phyloP scores from a whole-genome alignment of 2,329 filamentous ascomycete species.

The Fusarium ramigenum region DNA sequence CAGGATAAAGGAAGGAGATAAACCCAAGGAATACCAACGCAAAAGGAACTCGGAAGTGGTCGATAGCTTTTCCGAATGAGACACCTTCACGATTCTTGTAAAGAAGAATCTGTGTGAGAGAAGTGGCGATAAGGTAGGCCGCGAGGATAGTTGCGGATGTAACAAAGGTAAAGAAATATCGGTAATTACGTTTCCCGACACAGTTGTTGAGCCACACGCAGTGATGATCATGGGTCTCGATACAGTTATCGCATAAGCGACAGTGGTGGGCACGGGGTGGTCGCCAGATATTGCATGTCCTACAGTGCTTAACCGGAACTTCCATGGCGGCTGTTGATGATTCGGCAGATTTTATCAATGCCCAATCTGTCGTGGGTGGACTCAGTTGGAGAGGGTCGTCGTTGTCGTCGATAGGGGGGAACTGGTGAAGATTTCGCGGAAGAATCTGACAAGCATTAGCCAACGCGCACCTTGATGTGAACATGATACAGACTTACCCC shows the following conservation, averaged over 20 bases:
- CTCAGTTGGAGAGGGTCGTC: conserved; percentile 85
- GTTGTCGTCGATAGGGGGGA: conserved; percentile 78
- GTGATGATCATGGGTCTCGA: conserved; percentile 97
- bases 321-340: conserved; percentile 88
- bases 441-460: conserved; percentile 71
- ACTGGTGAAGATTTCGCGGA: conserved; percentile 89
- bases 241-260: conserved; percentile 94
- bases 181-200: conserved; percentile 95
- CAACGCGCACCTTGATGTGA: neutral
- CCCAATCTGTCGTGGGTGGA: conserved; percentile 92
- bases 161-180: conserved; percentile 96
- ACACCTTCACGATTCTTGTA: conserved; percentile 72
- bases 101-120: conserved; percentile 80
- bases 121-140: conserved; percentile 78
- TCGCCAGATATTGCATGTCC: conserved; percentile 96
- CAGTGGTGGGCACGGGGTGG: conserved; percentile 96
- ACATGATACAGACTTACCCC: conserved; percentile 70
- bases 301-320: conserved; percentile 97
- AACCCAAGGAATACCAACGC: conserved; percentile 88
- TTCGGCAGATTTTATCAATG: conserved; percentile 83
- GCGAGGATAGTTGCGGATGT: conserved; percentile 79
- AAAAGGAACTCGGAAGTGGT: conserved; percentile 80
- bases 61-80: conserved; percentile 74
- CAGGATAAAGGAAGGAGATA: conserved; percentile 80
- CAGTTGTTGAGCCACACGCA: conserved; percentile 99